Evolutionary conservation across 805 yeast species (phyloP), one percentile per base, ranked within the genome.

Genomic region (Ogataea populi-albae): DNA sequence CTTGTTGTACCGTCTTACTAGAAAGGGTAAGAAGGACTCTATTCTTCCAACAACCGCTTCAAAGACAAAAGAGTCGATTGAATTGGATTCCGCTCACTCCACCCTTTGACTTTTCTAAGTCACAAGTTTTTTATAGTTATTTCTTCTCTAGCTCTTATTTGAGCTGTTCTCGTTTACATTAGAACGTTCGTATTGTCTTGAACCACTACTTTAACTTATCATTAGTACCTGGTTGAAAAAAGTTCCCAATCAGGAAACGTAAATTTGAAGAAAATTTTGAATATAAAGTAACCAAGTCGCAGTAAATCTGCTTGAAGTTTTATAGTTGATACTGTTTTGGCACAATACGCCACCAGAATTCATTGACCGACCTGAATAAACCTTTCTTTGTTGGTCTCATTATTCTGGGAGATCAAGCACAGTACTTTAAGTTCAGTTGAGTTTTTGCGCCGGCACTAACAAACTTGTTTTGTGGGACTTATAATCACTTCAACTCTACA

Each of bases 321-420:
- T 21, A 23, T n/a, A n/a, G n/a, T n/a, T n/a, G n/a, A n/a, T n/a
- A n/a, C n/a, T n/a, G n/a, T n/a, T n/a, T n/a, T n/a, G n/a, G n/a
- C n/a, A n/a, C n/a, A n/a, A n/a, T n/a, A n/a, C n/a, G n/a, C n/a
- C 40, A 41, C 53, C 55, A 47, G 52, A 48, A 37, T 41, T 49
- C 54, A 49, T 49, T 50, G 55, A 49, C 55, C 33, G 32, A 33
- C 35, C 17, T 8, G 40, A 32, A 40, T 40, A 26, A 10, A 18
- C 31, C 32, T 37, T 40, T 41, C 36, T 36, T 24, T 11, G 32
- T 22, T 30, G 46, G 55, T 50, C 54, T 50, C 54, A 50, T 45
- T 35, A 30, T 38, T 21, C 50, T 49, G 55, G 55, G 40, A 50
- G 53, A 50, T 21, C 26, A 35, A 34, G 4, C 8, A 20, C 21